Conservation (phyloP, 208 protist genomes). For the Wallacemonas sp. region DNA sequence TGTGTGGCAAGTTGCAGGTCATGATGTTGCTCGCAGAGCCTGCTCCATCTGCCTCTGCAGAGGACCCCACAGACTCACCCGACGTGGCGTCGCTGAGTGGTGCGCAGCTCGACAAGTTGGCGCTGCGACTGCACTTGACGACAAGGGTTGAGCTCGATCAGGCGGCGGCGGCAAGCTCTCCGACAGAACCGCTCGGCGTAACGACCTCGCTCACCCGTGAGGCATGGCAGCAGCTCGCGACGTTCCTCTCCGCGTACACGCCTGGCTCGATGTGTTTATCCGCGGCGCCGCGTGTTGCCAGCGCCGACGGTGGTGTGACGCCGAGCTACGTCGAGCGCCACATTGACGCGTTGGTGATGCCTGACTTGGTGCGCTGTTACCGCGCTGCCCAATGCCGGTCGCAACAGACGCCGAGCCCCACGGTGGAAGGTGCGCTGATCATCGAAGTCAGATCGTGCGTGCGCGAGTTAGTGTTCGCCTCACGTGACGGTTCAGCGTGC, state of each 20-base stretch:
- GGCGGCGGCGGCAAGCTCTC: too few species aligned
- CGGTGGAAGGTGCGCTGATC: not conserved
- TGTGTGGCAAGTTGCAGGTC: not conserved
- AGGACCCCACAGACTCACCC: too few species aligned
- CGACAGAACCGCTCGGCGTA: too few species aligned
- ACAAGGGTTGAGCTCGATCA: too few species aligned
- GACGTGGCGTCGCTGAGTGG: not conserved
- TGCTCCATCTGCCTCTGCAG: too few species aligned
- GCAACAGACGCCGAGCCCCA: not conserved
- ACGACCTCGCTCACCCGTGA: not conserved
- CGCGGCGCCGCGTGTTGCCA: too few species aligned
- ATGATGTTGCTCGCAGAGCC: not conserved
- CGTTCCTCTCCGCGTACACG: not conserved
- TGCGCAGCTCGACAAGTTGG: not conserved
- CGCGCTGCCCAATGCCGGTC: not conserved
- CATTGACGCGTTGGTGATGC: not conserved
- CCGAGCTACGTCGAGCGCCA: constrained; percentile 4
- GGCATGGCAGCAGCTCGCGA: not conserved
- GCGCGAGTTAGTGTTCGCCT: not conserved
- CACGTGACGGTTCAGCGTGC: not conserved
- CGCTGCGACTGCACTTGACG: not conserved
- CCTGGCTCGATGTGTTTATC: too few species aligned
- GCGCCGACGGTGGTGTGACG: too few species aligned
- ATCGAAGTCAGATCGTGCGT: not conserved
- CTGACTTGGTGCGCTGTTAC: constrained; percentile 3